Evolutionary conservation across 345 rosid genomes (phyloP).

Genomic region (Moringa oleifera): DNA sequence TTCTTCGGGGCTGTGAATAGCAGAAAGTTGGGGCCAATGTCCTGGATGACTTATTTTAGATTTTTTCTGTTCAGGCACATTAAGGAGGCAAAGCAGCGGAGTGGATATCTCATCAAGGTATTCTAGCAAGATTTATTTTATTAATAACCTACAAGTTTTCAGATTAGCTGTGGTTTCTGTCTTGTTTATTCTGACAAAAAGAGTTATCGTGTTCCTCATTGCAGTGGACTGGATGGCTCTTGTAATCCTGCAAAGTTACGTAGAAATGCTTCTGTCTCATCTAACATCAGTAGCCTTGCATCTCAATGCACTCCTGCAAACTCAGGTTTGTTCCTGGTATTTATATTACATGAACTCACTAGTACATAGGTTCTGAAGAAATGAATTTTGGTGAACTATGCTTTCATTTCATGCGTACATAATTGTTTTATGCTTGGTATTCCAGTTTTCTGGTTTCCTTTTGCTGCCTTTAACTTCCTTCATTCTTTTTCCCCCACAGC

Average conservation of each 20-base stretch:
- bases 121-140: neutral
- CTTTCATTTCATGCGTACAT: neutral
- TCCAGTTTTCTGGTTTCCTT: neutral
- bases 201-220: slow-evolving; percentile 8
- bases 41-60: too few relatives aligned
- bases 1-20: too few relatives aligned
- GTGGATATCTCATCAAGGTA: slow-evolving; percentile 61
- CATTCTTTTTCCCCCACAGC: slow-evolving; percentile 27
- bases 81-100: slow-evolving; percentile 73
- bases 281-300: slow-evolving; percentile 51
- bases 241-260: slow-evolving; percentile 45
- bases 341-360: too few relatives aligned
- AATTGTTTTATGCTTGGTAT: neutral
- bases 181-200: neutral
- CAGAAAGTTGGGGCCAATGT: too few relatives aligned
- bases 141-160: neutral
- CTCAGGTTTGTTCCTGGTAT: slow-evolving; percentile 35
- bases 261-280: slow-evolving; percentile 66
- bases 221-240: slow-evolving; percentile 48
- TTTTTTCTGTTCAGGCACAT: slow-evolving; percentile 28
- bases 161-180: neutral
- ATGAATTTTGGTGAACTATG: neutral
- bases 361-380: too few relatives aligned
- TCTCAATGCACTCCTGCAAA: slow-evolving; percentile 22
- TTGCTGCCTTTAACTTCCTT: neutral